Base-by-base conservation (phyloP, 2,329 filamentous ascomycete species). In the Fusarium lyarnte region DNA sequence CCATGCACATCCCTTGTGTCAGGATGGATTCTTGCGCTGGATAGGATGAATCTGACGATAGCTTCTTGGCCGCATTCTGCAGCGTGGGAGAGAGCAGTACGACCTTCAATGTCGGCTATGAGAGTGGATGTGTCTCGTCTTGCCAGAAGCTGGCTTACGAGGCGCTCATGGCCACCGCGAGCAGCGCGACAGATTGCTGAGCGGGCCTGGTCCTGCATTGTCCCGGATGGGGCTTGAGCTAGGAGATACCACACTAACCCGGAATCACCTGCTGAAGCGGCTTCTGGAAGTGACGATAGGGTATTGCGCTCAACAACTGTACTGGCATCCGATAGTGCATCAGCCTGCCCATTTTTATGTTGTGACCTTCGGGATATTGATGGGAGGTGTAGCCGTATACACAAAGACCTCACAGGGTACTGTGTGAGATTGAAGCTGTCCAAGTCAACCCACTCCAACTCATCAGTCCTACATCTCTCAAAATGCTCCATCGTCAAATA, bases 401-500 rank as follows among this genome's bases (percentile, higher is more conserved):
- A 73, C 0, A 73, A 4, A 2, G 39, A 14, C 6, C 58, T 45
- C 2, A 31, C 36, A 2, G 53, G 65, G 2, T 54, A 55, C 12
- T 52, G 41, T 0, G 38, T 45, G 2, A 58, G 38, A 0, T 17
- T 59, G 4, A 73, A 67, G 2, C 23, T 33, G 8, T 41, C 3
- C 1, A 73, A 6, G 31, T 63, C n/a, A 7, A 70, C 8, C 41
- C 49, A 45, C 3, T 54, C 21, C 1, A 73, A 12, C 5, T 63
- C 25, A 3, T 45, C 19, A 6, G 10, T 38, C 5, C 11, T 41
- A 9, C 49, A 57, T 3, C 70, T 53, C 23, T 73, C 49, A 11
- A 61, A 73, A 11, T 73, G 70, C 3, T 73, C 70, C 54, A 73
- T 73, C 1, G 66, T 73, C 2, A 73, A 11, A 6, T 52, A 73